Conservation (phyloP, 2,329 filamentous ascomycete genomes). For the Dissoconium aciculare region DNA sequence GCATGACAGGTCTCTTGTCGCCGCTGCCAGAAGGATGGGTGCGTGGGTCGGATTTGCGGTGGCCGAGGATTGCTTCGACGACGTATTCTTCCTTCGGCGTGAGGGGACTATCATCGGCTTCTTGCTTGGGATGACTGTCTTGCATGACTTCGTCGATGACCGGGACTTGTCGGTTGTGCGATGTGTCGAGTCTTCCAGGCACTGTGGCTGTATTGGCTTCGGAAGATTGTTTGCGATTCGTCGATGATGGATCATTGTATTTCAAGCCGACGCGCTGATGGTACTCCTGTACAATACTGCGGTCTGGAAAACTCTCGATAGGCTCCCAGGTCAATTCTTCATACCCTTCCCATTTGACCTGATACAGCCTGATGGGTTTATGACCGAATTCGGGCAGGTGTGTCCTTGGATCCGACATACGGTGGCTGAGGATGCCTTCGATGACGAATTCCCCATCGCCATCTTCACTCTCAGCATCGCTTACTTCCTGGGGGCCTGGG, state of each 20-base stretch:
- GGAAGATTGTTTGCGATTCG: not conserved
- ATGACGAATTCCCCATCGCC: constrained; percentile 17
- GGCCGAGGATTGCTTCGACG: constrained; percentile 17
- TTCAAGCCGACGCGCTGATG: constrained; percentile 10
- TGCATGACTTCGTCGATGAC: not conserved
- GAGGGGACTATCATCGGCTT: too few species aligned
- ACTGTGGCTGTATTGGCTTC: not conserved
- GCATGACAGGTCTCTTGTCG: constrained; percentile 17
- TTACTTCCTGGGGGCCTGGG: constrained; percentile 1
- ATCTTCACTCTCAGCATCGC: constrained; percentile 4
- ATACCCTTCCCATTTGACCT: constrained; percentile 22
- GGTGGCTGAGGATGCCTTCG: constrained; percentile 19
- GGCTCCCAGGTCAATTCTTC: constrained; percentile 23
- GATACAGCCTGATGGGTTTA: constrained; percentile 19
- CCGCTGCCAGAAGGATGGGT: too few species aligned
- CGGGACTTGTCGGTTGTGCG: constrained; percentile 3
- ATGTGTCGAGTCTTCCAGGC: not conserved
- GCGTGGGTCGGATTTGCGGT: constrained; percentile 15
- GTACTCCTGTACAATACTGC: constrained; percentile 17
- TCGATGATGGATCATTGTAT: not conserved
- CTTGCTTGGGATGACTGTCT: too few species aligned
- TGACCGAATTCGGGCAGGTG: constrained; percentile 16
- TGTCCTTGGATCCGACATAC: constrained; percentile 18
- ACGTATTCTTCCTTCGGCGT: constrained; percentile 10
- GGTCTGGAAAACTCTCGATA: constrained; percentile 18